phyloP scores from a whole-genome alignment of 2,329 filamentous ascomycete species.

The Arthrobotrys iridis region DNA sequence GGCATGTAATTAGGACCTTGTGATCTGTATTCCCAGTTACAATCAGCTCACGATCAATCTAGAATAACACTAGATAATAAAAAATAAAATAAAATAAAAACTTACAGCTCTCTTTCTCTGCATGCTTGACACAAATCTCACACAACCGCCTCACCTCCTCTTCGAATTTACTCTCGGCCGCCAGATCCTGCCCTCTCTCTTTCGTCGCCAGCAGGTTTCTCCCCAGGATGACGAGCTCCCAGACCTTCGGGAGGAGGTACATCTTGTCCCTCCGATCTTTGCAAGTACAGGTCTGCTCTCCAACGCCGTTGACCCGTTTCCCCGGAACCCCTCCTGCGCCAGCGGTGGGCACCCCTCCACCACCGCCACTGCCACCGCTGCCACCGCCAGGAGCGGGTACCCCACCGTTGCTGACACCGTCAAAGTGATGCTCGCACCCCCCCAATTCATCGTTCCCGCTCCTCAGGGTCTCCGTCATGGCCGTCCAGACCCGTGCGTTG shows the following conservation, averaged over 20 bases:
- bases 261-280: conserved; percentile 56
- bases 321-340: neutral
- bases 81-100: neutral
- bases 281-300: conserved; percentile 52
- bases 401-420: neutral
- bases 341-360: neutral
- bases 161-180: conserved; percentile 58
- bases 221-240: conserved; percentile 57
- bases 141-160: conserved; percentile 58
- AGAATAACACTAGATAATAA: neutral
- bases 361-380: neutral
- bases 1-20: conserved; percentile 57
- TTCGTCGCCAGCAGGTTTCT: conserved; percentile 58
- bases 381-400: neutral
- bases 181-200: conserved; percentile 58
- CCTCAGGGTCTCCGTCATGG: conserved; percentile 57
- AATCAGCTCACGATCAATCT: neutral
- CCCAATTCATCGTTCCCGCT: conserved; percentile 57
- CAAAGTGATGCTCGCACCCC: conserved; percentile 50
- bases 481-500: conserved; percentile 57
- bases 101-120: conserved; percentile 54
- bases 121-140: conserved; percentile 58
- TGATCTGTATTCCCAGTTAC: conserved; percentile 53
- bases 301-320: conserved; percentile 39
- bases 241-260: conserved; percentile 57